A percentile compares a stretch with the other conserved stretches of the same genome.
Conservation (phyloP, 164 flowering plant species). For the Nymphaea colorata region DNA sequence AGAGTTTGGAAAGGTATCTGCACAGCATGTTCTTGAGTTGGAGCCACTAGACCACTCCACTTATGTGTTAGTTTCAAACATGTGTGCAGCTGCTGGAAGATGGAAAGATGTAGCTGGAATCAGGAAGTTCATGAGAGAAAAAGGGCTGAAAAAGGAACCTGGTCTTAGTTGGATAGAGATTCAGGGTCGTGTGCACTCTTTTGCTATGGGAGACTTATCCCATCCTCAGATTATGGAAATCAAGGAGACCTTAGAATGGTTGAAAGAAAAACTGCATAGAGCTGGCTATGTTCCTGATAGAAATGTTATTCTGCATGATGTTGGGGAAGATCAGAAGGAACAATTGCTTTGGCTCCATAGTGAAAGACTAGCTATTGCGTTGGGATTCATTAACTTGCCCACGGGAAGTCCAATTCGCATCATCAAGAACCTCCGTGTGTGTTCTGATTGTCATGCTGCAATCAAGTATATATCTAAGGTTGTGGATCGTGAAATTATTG, state of each 20-base stretch:
- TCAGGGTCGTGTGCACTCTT: slow-evolving; percentile 56
- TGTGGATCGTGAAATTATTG: slow-evolving; percentile 54
- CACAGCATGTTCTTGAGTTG: slow-evolving; percentile 58
- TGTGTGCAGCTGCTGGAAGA: slow-evolving; percentile 61
- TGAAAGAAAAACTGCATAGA: slow-evolving; percentile 34
- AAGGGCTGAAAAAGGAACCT: slow-evolving; percentile 78
- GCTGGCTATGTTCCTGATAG: slow-evolving; percentile 57
- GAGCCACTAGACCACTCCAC: slow-evolving; percentile 74
- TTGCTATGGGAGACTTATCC: slow-evolving; percentile 57
- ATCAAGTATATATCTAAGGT: slow-evolving; percentile 52
- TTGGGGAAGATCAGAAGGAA: slow-evolving; percentile 73
- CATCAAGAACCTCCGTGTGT: slow-evolving; percentile 74
- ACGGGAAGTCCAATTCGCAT: slow-evolving; percentile 53
- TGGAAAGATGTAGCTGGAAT: slow-evolving; percentile 59
- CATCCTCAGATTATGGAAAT: slow-evolving; percentile 62
- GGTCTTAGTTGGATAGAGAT: slow-evolving; percentile 86
- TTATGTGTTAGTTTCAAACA: slow-evolving; percentile 63
- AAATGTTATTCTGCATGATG: slow-evolving; percentile 51
- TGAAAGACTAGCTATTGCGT: slow-evolving; percentile 85
- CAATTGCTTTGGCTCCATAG: slow-evolving; percentile 66
- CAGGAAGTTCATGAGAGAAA: slow-evolving; percentile 63
- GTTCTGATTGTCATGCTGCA: slow-evolving; percentile 69
- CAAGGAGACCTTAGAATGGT: slow-evolving; percentile 64
- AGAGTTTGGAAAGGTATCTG: slow-evolving; percentile 53
- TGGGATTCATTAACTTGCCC: slow-evolving; percentile 44